phyloP scores from a whole-genome alignment of 2,329 filamentous ascomycete genomes.

The Ophiocordyceps polyrhachis-furcata region DNA sequence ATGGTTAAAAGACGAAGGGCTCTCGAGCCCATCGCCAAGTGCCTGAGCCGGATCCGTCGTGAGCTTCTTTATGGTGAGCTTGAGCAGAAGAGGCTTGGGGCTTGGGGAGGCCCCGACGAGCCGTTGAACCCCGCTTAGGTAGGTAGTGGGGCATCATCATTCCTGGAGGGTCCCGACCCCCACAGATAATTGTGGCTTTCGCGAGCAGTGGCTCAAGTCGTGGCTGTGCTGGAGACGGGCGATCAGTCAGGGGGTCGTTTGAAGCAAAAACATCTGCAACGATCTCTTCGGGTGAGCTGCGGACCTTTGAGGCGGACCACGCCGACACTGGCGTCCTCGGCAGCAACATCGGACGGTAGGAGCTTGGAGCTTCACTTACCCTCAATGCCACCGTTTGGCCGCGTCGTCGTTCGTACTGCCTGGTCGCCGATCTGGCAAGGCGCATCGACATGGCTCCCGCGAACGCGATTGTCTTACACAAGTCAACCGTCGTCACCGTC shows the following conservation, averaged over 20 bases:
- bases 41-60: neutral
- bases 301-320: neutral
- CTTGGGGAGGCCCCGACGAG: neutral
- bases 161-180: no score
- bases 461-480: slow-evolving; percentile 4
- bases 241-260: neutral
- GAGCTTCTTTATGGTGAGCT: neutral
- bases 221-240: neutral
- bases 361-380: neutral
- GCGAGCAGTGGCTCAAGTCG: neutral
- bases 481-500: slow-evolving; percentile 8
- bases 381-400: slow-evolving; percentile 17
- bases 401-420: slow-evolving; percentile 12
- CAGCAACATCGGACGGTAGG: slow-evolving; percentile 1
- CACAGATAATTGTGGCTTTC: neutral
- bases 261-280: neutral
- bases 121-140: neutral
- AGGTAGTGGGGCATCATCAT: neutral
- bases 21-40: neutral
- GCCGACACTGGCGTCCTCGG: neutral
- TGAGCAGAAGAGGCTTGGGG: neutral
- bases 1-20: neutral
- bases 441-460: neutral
- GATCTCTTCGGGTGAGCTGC: neutral
- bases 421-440: slow-evolving; percentile 5